A percentile compares a stretch with the other conserved stretches of the same genome.
These are phyloP conservation scores for Albifimbria verrucaria DNA, from an alignment of 2,329 filamentous ascomycete species.

Conservation along the genomic window DNA sequence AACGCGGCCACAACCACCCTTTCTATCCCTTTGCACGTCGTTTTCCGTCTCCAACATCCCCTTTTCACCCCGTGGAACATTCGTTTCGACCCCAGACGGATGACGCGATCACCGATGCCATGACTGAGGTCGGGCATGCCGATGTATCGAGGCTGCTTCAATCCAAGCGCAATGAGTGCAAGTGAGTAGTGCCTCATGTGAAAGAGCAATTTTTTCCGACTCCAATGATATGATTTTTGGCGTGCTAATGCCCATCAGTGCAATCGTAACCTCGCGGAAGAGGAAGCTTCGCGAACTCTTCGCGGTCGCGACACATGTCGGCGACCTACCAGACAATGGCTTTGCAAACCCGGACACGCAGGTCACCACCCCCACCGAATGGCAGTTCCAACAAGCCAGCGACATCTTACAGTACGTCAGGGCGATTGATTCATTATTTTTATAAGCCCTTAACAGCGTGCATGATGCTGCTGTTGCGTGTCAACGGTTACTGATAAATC, in stretches of 20 bases:
- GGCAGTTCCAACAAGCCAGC: constrained; percentile 52
- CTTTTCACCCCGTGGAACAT: constrained; percentile 33
- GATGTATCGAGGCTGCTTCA: constrained; percentile 65
- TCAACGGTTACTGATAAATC: constrained; percentile 17
- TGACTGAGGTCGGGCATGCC: constrained; percentile 67
- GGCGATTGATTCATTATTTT: constrained; percentile 12
- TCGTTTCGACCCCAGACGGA: constrained; percentile 65
- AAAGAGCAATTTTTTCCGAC: constrained; percentile 51
- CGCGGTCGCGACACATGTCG: constrained; percentile 68
- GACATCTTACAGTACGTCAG: constrained; percentile 58
- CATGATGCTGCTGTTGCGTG: constrained; percentile 11
- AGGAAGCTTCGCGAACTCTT: constrained; percentile 87
- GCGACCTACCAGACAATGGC: constrained; percentile 57
- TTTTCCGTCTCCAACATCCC: constrained; percentile 25
- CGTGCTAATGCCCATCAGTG: constrained; percentile 49
- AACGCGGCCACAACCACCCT: constrained; percentile 18
- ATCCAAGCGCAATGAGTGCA: constrained; percentile 61
- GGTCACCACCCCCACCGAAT: constrained; percentile 48
- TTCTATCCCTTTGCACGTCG: constrained; percentile 27
- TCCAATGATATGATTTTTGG: constrained; percentile 39
- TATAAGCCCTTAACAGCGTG: constrained; percentile 11
- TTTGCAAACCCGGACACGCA: constrained; percentile 56
- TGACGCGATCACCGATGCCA: constrained; percentile 66
- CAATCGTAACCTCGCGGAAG: constrained; percentile 80
- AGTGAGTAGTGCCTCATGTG: constrained; percentile 44